phyloP scores from a whole-genome alignment of 768 basidiomycete species.

The Leccinum rimulosum region DNA sequence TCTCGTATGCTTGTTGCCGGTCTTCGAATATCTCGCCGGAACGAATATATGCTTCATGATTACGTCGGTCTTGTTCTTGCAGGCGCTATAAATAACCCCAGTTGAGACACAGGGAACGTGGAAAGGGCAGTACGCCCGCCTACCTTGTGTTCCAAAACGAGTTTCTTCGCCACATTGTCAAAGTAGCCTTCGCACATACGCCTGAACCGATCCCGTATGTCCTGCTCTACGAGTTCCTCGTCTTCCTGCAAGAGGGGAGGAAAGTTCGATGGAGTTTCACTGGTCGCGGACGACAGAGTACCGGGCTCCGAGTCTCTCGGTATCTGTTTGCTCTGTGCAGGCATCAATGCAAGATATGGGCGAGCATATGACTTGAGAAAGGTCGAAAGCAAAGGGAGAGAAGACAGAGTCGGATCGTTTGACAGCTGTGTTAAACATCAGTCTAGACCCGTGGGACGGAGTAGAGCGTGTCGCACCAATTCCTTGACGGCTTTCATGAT shows the following conservation, averaged over 20 bases:
- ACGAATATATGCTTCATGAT: constrained; percentile 98
- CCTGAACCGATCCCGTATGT: constrained; percentile 84
- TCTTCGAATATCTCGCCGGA: constrained; percentile 99
- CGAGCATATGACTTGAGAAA: constrained; percentile 92
- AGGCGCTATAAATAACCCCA: constrained; percentile 56
- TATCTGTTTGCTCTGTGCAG: constrained; percentile 59
- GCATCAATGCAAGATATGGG: constrained; percentile 79
- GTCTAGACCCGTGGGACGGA: constrained; percentile 13
- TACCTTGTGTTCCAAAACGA: constrained; percentile 89
- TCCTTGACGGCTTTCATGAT: constrained; percentile 86
- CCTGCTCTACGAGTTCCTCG: constrained; percentile 80
- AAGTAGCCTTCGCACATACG: constrained; percentile 94
- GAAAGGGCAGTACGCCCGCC: constrained; percentile 15
- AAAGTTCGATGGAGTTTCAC: constrained; percentile 36
- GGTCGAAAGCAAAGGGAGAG: constrained; percentile 84
- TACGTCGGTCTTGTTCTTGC: constrained; percentile 94
- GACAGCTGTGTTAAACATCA: constrained; percentile 56
- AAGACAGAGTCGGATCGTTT: constrained; percentile 81
- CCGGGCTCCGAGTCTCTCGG: constrained; percentile 53
- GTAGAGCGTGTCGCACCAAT: constrained; percentile 52
- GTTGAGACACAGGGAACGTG: not conserved
- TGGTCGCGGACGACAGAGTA: constrained; percentile 43
- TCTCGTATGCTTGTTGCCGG: constrained; percentile 97
- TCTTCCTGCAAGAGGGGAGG: constrained; percentile 47
- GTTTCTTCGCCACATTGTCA: constrained; percentile 86